These are phyloP conservation scores for Ganoderma lucidum DNA, from an alignment of 1,284 basidiomycete genomes.

Conservation along the genomic window DNA sequence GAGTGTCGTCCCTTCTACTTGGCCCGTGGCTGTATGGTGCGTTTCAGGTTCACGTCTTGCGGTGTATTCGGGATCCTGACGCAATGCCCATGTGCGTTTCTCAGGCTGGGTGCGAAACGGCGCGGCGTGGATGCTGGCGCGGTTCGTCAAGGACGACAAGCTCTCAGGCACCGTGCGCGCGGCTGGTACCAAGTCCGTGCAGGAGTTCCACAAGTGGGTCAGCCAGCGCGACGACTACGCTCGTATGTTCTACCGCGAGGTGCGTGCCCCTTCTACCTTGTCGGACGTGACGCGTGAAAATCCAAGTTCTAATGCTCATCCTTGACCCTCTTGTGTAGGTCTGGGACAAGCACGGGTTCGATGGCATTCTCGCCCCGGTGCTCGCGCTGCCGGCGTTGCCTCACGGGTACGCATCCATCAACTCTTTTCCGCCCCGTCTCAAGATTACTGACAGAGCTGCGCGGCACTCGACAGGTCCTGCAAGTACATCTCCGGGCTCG, in stretches of 20 bases:
- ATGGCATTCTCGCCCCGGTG: conserved; percentile 81
- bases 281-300: not conserved
- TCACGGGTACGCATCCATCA: conserved; percentile 59
- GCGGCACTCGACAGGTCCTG: conserved; percentile 27
- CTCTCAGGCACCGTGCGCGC: conserved; percentile 58
- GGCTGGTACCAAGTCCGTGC: conserved; percentile 60
- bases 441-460: not conserved
- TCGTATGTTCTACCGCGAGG: conserved; percentile 64
- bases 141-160: conserved; percentile 60
- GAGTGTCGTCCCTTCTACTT: conserved; percentile 28
- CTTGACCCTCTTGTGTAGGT: conserved; percentile 50
- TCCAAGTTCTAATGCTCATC: not conserved
- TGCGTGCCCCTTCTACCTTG: conserved; percentile 38
- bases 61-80: conserved; percentile 53
- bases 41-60: conserved; percentile 6
- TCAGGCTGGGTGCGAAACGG: conserved; percentile 61
- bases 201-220: conserved; percentile 60
- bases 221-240: conserved; percentile 61
- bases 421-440: conserved; percentile 3
- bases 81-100: conserved; percentile 54
- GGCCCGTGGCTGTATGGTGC: conserved; percentile 31
- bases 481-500: conserved; percentile 31
- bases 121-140: conserved; percentile 55
- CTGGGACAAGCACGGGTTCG: conserved; percentile 75
- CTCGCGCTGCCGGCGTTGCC: conserved; percentile 78